phyloP scores from a whole-genome alignment of 495 filamentous ascomycete genomes.

The Neurospora intermedia region DNA sequence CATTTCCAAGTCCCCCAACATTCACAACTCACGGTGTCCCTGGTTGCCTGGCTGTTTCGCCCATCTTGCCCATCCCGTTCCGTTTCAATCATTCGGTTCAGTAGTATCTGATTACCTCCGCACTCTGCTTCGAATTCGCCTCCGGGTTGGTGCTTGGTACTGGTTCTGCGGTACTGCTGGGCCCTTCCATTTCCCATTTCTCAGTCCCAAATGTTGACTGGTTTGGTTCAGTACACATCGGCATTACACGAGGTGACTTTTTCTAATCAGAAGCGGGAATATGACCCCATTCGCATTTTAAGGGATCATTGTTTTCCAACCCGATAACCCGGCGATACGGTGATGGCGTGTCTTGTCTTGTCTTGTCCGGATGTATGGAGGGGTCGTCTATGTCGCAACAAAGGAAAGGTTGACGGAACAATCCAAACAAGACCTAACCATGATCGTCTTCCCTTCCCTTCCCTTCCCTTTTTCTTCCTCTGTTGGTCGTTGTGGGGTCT shows the following conservation, averaged over 20 bases:
- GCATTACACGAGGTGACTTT: too few species aligned
- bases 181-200: not conserved
- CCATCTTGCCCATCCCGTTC: not conserved
- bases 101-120: not conserved
- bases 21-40: not conserved
- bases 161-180: not conserved
- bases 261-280: too few species aligned
- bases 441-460: not conserved
- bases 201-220: not conserved
- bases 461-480: not conserved
- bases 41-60: too few species aligned
- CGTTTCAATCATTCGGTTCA: not conserved
- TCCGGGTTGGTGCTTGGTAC: not conserved
- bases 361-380: not conserved
- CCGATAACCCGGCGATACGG: not conserved
- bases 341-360: not conserved
- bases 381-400: not conserved
- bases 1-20: conserved; percentile 8
- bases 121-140: not conserved
- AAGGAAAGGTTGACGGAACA: not conserved
- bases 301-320: not conserved
- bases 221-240: not conserved
- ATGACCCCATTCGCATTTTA: not conserved
- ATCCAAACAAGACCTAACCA: not conserved
- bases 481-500: not conserved